Percentiles rank a stretch among this genome's conserved stretches.
Conservation (phyloP, 176 grass and related monocot genomes). For the Saccharum officinarum region DNA sequence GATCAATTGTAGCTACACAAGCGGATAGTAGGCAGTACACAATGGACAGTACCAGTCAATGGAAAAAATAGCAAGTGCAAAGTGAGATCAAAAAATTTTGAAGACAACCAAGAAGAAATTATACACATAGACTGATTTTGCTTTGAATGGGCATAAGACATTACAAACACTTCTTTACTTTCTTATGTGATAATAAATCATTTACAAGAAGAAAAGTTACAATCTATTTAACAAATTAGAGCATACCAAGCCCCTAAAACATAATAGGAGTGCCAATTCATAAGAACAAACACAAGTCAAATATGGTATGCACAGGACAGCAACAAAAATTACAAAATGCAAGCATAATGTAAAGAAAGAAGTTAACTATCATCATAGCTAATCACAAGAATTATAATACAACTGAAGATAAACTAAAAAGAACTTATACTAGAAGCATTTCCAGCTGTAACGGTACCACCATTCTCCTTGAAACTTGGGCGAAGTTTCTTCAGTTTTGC, state of each 20-base stretch:
- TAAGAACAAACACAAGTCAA: neutral
- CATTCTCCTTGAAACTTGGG: slow-evolving; percentile 90
- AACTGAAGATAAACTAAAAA: neutral
- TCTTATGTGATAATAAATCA: neutral
- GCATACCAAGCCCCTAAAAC: too few species aligned
- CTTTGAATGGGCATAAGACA: neutral
- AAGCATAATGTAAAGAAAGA: neutral
- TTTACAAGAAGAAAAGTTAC: neutral
- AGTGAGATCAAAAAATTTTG: neutral
- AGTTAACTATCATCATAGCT: neutral
- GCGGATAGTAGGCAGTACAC: neutral
- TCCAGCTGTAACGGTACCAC: slow-evolving; percentile 87
- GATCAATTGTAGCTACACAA: neutral
- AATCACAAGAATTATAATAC: neutral
- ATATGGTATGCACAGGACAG: neutral
- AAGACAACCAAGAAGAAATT: neutral
- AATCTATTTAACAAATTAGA: neutral
- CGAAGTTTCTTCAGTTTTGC: slow-evolving; percentile 84
- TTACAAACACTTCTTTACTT: neutral
- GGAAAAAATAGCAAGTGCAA: neutral
- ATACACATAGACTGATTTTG: neutral
- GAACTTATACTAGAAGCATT: slow-evolving; percentile 65
- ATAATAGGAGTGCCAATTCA: neutral
- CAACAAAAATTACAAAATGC: slow-evolving; percentile 1
- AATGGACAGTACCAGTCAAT: neutral